Evolutionary conservation across 116 monocot species (phyloP).

Genomic region (Papilionanthe hybrid): DNA sequence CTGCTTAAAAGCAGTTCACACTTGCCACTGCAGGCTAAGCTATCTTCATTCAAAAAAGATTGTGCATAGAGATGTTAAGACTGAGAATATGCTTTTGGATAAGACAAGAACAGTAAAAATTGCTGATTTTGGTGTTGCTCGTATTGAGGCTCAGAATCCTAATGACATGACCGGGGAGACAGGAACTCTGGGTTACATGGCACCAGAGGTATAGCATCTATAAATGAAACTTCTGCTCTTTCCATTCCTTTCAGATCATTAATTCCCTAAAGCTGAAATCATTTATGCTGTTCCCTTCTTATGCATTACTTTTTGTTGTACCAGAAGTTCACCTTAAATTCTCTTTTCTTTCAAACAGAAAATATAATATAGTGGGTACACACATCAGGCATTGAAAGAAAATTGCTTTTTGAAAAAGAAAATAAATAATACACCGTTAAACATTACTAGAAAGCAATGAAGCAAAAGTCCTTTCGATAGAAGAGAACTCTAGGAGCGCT

Average conservation of each 20-base stretch:
- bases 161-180: conserved; percentile 94
- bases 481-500: no score
- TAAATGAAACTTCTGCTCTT: neutral
- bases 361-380: no score
- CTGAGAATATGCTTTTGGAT: conserved; percentile 81
- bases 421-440: no score
- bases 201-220: conserved; percentile 57
- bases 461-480: no score
- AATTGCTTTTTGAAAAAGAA: no score
- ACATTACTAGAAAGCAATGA: no score
- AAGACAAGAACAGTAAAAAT: conserved; percentile 65
- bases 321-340: neutral
- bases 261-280: neutral
- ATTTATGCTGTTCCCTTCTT: neutral
- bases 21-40: conserved; percentile 39
- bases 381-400: no score
- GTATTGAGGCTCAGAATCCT: conserved; percentile 83
- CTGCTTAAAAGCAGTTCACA: neutral
- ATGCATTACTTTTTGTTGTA: neutral
- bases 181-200: conserved; percentile 91
- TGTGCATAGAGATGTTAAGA: conserved; percentile 87
- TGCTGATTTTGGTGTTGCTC: conserved; percentile 88
- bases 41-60: conserved; percentile 85
- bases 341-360: no score
- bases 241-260: neutral